phyloP scores from a whole-genome alignment of 1,139 yeast genomes.

The Pichia sorboxylosa region DNA sequence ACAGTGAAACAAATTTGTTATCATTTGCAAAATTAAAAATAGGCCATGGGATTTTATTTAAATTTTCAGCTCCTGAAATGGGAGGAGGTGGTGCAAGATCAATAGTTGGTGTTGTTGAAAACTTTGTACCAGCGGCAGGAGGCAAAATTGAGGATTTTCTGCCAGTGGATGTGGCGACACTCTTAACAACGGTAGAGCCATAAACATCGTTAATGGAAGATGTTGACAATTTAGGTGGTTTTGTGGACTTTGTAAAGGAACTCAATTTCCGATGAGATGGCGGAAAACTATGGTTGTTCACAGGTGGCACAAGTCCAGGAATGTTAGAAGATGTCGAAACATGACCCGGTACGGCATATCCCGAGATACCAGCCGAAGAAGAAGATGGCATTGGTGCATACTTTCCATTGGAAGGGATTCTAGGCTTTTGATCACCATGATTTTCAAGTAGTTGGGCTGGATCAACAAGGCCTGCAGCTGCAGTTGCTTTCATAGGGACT shows the following conservation, averaged over 20 bases:
- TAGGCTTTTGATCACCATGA: background rate
- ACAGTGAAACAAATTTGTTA: conserved; percentile 31
- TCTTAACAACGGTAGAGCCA: conserved; percentile 18
- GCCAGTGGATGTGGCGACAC: conserved; percentile 15
- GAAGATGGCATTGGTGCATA: background rate
- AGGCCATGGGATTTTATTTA: conserved; percentile 54
- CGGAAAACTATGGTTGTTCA: background rate
- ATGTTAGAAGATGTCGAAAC: background rate
- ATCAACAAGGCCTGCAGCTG: conserved; percentile 8
- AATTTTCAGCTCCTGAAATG: conserved; percentile 24
- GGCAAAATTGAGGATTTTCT: conserved; percentile 16
- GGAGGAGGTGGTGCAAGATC: conserved; percentile 22
- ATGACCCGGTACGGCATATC: background rate
- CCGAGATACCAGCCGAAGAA: background rate
- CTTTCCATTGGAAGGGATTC: background rate
- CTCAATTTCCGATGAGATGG: conserved; percentile 1
- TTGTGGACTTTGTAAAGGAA: conserved; percentile 1
- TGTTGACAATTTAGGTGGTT: conserved; percentile 5
- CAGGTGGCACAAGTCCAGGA: background rate
- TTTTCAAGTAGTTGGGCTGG: conserved; percentile 8
- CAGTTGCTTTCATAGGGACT: conserved; percentile 19
- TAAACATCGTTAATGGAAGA: conserved; percentile 17
- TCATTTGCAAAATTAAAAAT: conserved; percentile 57
- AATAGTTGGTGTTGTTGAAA: conserved; percentile 2
- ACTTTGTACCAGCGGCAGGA: conserved; percentile 10